Evolutionary conservation across 2,329 filamentous ascomycete species (phyloP), one percentile per base, ranked within the genome.

Genomic region (Tolypocladium inflatum): DNA sequence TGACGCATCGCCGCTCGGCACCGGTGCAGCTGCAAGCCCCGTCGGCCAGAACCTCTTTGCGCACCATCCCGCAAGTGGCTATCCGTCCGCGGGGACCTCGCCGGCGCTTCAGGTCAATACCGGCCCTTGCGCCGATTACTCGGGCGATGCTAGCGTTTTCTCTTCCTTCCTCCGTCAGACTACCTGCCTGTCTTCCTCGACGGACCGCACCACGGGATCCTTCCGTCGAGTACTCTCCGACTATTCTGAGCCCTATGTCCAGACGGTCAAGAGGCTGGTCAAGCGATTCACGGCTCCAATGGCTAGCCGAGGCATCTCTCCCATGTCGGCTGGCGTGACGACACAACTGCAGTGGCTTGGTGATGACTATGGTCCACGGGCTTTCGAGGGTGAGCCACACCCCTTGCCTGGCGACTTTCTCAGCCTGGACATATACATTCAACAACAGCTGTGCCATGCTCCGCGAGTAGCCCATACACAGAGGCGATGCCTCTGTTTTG

Each of bases 331-430:
- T 37, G 4, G 60, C 61, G 5, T 35, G 57, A 15, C 54, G 39
- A 4, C 57, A 60, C 26, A 23, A n/a, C 33, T 58, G 15, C 64
- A 62, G 10, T 72, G 68, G 71, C 60, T 67, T 17, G 64, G 66
- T 54, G 71, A 73, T 21, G 59, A 63, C 0, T 64, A 68, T 17
- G 65, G 67, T 4, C 67, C 70, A 1, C 59, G 55, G 0, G 45
- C 50, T 8, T 60, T 66, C 8, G 56, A 60, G 8, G 60, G 57
- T 30, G 55, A 60, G 1, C 69, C 69, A 4, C 64, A 65, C 42
- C 71, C 75, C 5, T 63, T 83, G 5, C 78, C 81, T 0, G 79
- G 80, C 23, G 79, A 83, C 61, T 80, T 80, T 42, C 67, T 83
- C 8, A 71, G 64, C n/a, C 61, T 74, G 21, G 66, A 68, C 15